Percentiles rank a stretch among this genome's conserved stretches.
These are phyloP conservation scores for Daedaleopsis sinensis DNA, from an alignment of 768 basidiomycete genomes.

Conservation along the genomic window DNA sequence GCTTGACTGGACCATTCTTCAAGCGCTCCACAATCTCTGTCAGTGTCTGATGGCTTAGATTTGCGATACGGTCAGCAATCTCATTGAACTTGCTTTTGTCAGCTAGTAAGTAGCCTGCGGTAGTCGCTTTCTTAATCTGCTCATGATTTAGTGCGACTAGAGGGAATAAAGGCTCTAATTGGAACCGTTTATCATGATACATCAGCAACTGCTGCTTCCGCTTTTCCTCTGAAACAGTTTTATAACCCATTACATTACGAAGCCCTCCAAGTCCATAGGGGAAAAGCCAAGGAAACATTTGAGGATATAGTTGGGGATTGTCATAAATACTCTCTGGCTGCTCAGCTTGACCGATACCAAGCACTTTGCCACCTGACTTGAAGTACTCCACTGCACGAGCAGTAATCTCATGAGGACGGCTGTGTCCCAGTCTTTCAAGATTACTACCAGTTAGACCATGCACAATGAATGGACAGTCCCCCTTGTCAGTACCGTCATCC, in stretches of 20 bases:
- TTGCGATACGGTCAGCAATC: conserved; percentile 8
- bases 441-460: conserved; percentile 10
- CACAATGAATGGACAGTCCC: conserved; percentile 8
- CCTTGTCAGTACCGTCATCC: not conserved
- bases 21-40: not conserved
- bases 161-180: conserved; percentile 19
- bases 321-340: conserved; percentile 16
- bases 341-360: conserved; percentile 2
- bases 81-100: conserved; percentile 6
- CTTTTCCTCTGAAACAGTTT: not conserved
- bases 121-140: conserved; percentile 19
- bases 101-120: conserved; percentile 18
- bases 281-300: conserved; percentile 23
- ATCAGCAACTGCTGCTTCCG: conserved; percentile 13
- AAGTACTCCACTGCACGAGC: conserved; percentile 12
- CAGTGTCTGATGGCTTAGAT: conserved; percentile 5
- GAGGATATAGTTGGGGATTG: conserved; percentile 18
- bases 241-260: not conserved
- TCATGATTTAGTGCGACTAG: conserved; percentile 26
- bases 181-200: conserved; percentile 26
- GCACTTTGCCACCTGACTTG: not conserved
- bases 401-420: not conserved
- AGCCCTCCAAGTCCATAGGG: conserved; percentile 21
- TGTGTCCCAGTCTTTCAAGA: not conserved
- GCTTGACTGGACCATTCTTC: not conserved